Evolutionary conservation across 2,329 filamentous ascomycete species (phyloP), one percentile per base, ranked within the genome.

Genomic region (Torrubiella hemipterigena): DNA sequence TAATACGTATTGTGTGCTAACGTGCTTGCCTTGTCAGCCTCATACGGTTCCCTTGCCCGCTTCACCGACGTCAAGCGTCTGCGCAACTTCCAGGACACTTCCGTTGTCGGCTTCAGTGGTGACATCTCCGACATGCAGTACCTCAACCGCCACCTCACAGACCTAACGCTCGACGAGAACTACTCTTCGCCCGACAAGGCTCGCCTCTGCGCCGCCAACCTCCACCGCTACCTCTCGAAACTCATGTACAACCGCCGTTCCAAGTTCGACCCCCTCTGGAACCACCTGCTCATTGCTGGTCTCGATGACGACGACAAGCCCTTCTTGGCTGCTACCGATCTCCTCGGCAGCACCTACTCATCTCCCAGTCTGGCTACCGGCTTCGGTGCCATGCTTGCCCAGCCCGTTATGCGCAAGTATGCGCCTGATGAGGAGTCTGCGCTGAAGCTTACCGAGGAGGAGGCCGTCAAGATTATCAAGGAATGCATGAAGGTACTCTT

Each of bases 121-220:
- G 91, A 98, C 65, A 80, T 98, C 47, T 93, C 84, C 42, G 91
- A 98, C 67, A 96, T 98, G 91, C 91, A 98, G 67, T 93, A 93
- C 67, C 77, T 98, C 45, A 82, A 94, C 72, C 79, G 91, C 46
- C 76, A 94, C 50, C 79, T 98, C 46, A 79, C 73, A 51, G 81
- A 83, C 40, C 80, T 96, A 47, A 77, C 82, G 54, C 85, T 93
- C 57, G 72, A 81, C 55, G 87, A 96, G 67, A 81, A 85, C 53
- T 96, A 98, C 67, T 70, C 57, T 42, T 53, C 55, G 25, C 48
- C 55, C 38, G 47, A 51, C 38, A 39, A 45, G 33, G 44, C 52
- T 16, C 60, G 64, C 44, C 78, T 98, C 49, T 85, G 81, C 55
- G 91, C 91, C 34, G 81, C 83, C 57, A 95, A 95, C 63, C 75